Evolutionary conservation across 2,329 filamentous ascomycete genomes (phyloP).

Genomic region (Fusarium sororula): DNA sequence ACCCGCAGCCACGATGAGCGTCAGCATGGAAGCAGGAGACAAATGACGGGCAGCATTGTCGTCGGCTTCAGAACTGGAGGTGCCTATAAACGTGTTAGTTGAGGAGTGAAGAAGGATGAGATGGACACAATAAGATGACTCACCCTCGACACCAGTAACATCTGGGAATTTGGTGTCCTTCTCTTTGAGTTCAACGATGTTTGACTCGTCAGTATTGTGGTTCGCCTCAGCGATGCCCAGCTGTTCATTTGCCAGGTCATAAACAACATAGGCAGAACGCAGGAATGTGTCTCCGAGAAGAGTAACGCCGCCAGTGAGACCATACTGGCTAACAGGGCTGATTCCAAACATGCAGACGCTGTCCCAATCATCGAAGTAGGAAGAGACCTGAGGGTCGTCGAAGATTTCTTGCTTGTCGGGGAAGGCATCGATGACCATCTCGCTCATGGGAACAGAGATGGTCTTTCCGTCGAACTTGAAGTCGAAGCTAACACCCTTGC

Average conservation of each 20-base stretch:
- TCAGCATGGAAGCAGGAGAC: constrained; percentile 26
- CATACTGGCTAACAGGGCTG: constrained; percentile 51
- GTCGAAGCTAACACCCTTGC: constrained; percentile 56
- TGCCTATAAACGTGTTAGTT: constrained; percentile 32
- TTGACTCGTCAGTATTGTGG: constrained; percentile 54
- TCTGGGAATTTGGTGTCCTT: constrained; percentile 52
- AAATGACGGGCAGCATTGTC: constrained; percentile 33
- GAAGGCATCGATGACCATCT: constrained; percentile 61
- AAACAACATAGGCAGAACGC: constrained; percentile 66
- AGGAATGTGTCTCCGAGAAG: constrained; percentile 69
- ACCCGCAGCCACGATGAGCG: constrained; percentile 31
- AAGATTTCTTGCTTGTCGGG: constrained; percentile 50
- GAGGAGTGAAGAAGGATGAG: not conserved
- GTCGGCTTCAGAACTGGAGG: constrained; percentile 16
- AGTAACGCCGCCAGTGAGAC: constrained; percentile 46
- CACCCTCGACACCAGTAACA: constrained; percentile 55
- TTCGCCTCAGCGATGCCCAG: constrained; percentile 64
- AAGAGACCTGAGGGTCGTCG: constrained; percentile 47
- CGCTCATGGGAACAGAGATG: constrained; percentile 61
- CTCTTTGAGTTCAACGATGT: constrained; percentile 57
- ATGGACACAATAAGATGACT: constrained; percentile 6
- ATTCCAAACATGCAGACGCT: constrained; percentile 65
- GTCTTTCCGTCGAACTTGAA: constrained; percentile 61
- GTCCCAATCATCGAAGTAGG: constrained; percentile 50
- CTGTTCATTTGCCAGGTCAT: constrained; percentile 61